Conservation (phyloP, 1,139 yeast genomes). For the Yamadazyma aaseri region DNA sequence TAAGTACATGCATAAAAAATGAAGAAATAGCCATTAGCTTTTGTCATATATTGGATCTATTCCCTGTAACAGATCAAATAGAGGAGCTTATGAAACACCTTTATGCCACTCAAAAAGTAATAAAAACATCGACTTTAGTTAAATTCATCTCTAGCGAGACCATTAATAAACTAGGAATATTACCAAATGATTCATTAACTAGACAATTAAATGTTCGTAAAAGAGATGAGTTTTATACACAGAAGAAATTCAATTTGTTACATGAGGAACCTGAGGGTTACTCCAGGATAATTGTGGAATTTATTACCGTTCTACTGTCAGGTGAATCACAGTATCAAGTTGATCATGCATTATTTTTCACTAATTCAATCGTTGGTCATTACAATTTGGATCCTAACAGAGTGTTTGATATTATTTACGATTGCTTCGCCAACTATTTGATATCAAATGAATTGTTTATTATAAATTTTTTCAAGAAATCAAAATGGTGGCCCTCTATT, state of each 20-base stretch:
- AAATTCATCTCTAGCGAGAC: constrained; percentile 32
- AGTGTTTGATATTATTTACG: constrained; percentile 61
- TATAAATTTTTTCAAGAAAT: constrained; percentile 45
- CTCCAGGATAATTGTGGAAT: constrained; percentile 58
- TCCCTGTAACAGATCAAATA: constrained; percentile 33
- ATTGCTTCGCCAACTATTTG: constrained; percentile 46
- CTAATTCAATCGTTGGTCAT: constrained; percentile 69
- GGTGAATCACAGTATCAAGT: constrained; percentile 43
- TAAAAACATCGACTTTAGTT: constrained; percentile 40
- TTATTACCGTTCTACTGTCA: constrained; percentile 44
- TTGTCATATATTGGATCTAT: constrained; percentile 46
- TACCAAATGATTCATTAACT: constrained; percentile 37
- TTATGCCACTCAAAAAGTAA: constrained; percentile 24
- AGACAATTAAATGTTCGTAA: constrained; percentile 45
- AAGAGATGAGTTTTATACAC: constrained; percentile 63
- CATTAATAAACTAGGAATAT: constrained; percentile 36
- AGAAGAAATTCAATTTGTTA: constrained; percentile 69
- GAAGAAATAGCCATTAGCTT: constrained; percentile 39
- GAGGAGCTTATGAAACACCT: constrained; percentile 27
- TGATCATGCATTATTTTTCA: constrained; percentile 45
- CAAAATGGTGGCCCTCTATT: constrained; percentile 66
- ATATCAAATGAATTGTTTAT: constrained; percentile 47
- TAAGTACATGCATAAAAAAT: constrained; percentile 29
- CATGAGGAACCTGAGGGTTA: constrained; percentile 84
- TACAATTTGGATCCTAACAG: constrained; percentile 76